Percentiles rank a stretch among this genome's conserved stretches.
These are phyloP conservation scores for Thelephora terrestris DNA, from an alignment of 1,284 basidiomycete genomes.

Conservation along the genomic window DNA sequence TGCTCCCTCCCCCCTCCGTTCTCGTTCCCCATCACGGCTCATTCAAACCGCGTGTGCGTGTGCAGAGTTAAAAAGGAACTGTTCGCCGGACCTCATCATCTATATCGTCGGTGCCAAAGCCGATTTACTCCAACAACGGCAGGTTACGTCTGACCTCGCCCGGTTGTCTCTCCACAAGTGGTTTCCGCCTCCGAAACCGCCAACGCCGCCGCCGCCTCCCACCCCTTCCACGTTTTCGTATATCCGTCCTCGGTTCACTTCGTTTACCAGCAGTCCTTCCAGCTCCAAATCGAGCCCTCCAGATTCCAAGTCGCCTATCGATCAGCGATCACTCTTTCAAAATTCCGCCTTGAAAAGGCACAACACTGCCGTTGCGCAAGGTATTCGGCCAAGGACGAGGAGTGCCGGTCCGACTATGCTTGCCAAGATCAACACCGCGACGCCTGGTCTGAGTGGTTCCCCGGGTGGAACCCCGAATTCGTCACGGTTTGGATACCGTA, in stretches of 20 bases:
- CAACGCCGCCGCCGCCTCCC: conserved; percentile 49
- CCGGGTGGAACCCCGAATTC: background rate
- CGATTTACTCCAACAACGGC: conserved; percentile 60
- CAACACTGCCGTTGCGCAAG: conserved; percentile 19
- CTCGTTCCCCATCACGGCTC: background rate
- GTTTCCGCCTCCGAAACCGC: conserved; percentile 68
- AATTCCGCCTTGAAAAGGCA: conserved; percentile 20
- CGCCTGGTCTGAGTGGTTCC: conserved; percentile 5
- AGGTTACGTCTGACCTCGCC: conserved; percentile 73
- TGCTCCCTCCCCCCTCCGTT: conserved; percentile 14
- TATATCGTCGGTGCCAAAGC: conserved; percentile 89
- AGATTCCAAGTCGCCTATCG: conserved; percentile 19
- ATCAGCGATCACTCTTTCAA: background rate
- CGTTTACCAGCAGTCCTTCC: conserved; percentile 54
- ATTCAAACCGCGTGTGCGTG: background rate
- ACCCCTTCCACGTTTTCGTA: conserved; percentile 67
- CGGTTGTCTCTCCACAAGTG: conserved; percentile 72
- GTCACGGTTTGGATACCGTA: conserved; percentile 38
- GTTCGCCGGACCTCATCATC: conserved; percentile 74
- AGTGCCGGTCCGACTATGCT: conserved; percentile 20
- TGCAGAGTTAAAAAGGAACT: conserved; percentile 83
- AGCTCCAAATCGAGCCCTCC: conserved; percentile 30
- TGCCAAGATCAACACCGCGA: conserved; percentile 21
- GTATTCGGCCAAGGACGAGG: conserved; percentile 21
- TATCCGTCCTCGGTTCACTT: conserved; percentile 78